A percentile compares a stretch with the other conserved stretches of the same genome.
Evolutionary conservation across 1,139 yeast species (phyloP).

Genomic region (Yamadazyma triangularis): DNA sequence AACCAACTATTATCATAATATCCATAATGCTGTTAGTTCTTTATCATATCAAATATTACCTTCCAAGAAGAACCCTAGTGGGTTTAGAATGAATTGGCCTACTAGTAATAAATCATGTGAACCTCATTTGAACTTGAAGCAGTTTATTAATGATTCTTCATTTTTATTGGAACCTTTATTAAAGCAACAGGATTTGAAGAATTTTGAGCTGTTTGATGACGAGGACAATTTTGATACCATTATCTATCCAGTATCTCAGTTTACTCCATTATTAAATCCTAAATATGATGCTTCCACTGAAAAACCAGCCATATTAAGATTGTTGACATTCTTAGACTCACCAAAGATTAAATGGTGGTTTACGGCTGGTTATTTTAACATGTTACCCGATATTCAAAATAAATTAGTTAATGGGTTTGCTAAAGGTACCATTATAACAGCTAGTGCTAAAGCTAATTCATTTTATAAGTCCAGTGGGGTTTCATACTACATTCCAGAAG

Average conservation of each 20-base stretch:
- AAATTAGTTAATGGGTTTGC: slow-evolving; percentile 59
- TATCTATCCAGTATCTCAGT: slow-evolving; percentile 91
- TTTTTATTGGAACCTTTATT: slow-evolving; percentile 54
- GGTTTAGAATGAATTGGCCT: slow-evolving; percentile 73
- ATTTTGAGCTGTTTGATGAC: slow-evolving; percentile 31
- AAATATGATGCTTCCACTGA: slow-evolving; percentile 70
- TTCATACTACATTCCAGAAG: slow-evolving; percentile 79
- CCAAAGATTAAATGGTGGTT: slow-evolving; percentile 70
- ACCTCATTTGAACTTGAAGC: slow-evolving; percentile 56
- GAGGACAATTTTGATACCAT: slow-evolving; percentile 48
- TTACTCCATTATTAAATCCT: slow-evolving; percentile 68
- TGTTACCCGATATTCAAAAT: slow-evolving; percentile 71
- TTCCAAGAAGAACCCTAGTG: slow-evolving; percentile 33
- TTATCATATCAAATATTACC: slow-evolving; percentile 61
- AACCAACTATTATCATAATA: slow-evolving; percentile 65
- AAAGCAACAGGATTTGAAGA: slow-evolving; percentile 33
- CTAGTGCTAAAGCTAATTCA: slow-evolving; percentile 91
- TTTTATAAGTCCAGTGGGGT: slow-evolving; percentile 83
- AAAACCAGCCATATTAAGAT: slow-evolving; percentile 59
- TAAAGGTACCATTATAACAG: slow-evolving; percentile 73
- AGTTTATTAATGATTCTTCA: slow-evolving; percentile 60
- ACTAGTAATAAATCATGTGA: slow-evolving; percentile 64
- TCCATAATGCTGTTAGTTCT: slow-evolving; percentile 63
- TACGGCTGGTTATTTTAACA: slow-evolving; percentile 96
- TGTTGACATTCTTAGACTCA: slow-evolving; percentile 56